Evolutionary conservation across 2,329 filamentous ascomycete genomes (phyloP).

Genomic region (Phialophora macrospora): DNA sequence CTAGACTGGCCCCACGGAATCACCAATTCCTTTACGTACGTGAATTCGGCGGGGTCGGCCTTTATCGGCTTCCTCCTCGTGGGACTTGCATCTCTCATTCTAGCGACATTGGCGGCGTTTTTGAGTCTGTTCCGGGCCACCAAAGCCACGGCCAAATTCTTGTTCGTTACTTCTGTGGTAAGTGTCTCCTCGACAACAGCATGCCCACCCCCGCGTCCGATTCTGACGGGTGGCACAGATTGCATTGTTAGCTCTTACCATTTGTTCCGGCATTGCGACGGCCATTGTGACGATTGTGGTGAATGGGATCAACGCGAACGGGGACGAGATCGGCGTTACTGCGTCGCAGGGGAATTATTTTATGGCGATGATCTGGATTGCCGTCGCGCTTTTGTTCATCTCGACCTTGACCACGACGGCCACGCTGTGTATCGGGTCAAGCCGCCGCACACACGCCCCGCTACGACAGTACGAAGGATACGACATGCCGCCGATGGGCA

Average conservation of each 20-base stretch:
- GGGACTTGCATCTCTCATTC: not conserved
- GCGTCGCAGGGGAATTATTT: not conserved
- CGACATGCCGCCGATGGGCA: not conserved
- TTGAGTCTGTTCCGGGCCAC: not conserved
- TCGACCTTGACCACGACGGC: not conserved
- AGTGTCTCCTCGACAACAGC: not conserved
- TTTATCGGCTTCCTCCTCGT: not conserved
- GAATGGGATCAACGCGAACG: not conserved
- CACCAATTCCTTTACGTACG: not conserved
- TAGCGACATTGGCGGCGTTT: not conserved
- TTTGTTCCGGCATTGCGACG: not conserved
- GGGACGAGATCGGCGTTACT: not conserved
- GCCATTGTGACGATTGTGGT: not conserved
- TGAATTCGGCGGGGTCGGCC: not conserved
- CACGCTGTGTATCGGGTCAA: not conserved
- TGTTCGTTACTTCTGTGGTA: not conserved
- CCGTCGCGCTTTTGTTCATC: not conserved
- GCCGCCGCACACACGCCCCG: not conserved
- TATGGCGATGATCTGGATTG: not conserved
- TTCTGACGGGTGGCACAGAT: not conserved
- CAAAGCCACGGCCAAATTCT: not conserved
- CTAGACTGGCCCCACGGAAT: not conserved
- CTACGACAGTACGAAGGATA: not conserved
- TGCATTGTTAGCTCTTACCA: not conserved
- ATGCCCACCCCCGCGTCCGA: not conserved